phyloP scores from a whole-genome alignment of 2,329 filamentous ascomycete genomes.

The Exophiala dermatitidis region DNA sequence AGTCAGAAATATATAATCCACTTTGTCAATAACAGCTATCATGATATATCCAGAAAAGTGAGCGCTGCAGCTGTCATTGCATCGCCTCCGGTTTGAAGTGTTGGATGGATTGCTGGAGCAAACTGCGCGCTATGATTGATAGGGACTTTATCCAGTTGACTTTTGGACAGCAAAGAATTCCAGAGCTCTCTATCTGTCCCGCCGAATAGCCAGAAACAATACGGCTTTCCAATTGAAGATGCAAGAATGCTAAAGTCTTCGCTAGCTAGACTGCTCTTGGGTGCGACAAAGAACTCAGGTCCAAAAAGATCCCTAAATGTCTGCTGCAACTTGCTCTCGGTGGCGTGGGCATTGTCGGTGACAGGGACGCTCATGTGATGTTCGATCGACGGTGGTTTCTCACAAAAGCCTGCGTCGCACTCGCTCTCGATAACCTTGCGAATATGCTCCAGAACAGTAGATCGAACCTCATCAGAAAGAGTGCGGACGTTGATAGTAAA shows the following conservation, averaged over 20 bases:
- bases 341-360: conserved; percentile 44
- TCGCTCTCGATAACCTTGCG: conserved; percentile 50
- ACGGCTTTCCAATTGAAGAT: conserved; percentile 43
- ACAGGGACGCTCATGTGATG: conserved; percentile 46
- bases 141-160: conserved; percentile 30
- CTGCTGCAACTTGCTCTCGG: conserved; percentile 39
- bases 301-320: conserved; percentile 45
- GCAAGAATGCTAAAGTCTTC: conserved; percentile 56
- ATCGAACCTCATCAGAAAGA: conserved; percentile 39
- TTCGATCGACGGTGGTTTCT: conserved; percentile 42
- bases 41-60: background rate
- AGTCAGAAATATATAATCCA: too few species aligned
- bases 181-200: conserved; percentile 29
- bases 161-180: background rate
- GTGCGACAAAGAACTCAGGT: conserved; percentile 21
- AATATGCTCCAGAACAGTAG: conserved; percentile 32
- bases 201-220: conserved; percentile 51
- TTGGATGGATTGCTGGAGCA: conserved; percentile 52
- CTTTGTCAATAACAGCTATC: too few species aligned
- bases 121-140: conserved; percentile 55
- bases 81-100: conserved; percentile 46
- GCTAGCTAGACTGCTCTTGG: conserved; percentile 27
- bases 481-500: conserved; percentile 50
- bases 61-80: conserved; percentile 46
- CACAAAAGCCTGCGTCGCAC: conserved; percentile 44